A percentile compares a stretch with the other conserved stretches of the same genome.
Evolutionary conservation across 2,329 filamentous ascomycete genomes (phyloP).

Genomic region (Colletotrichum caudatum): DNA sequence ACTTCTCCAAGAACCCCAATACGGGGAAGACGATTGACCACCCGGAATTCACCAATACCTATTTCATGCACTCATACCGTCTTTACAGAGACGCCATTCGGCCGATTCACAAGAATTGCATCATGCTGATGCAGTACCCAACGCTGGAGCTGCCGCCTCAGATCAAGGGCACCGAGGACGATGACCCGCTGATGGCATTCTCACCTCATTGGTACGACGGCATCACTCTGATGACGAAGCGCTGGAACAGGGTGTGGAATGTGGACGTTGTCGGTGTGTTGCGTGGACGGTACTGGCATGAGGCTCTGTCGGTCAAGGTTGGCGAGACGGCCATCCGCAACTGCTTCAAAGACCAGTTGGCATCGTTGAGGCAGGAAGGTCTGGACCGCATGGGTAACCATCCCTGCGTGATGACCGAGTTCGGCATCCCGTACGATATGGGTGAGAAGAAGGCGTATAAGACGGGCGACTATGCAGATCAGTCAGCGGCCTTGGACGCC

Average conservation of each 20-base stretch:
- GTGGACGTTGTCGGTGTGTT: constrained; percentile 94
- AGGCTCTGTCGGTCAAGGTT: constrained; percentile 91
- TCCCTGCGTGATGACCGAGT: constrained; percentile 91
- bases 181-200: constrained; percentile 91
- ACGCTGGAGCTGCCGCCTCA: constrained; percentile 90
- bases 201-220: constrained; percentile 97
- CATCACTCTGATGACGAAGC: constrained; percentile 96
- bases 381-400: constrained; percentile 89
- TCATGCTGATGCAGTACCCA: constrained; percentile 92
- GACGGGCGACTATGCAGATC: constrained; percentile 93
- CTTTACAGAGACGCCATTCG: constrained; percentile 81
- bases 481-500: constrained; percentile 92
- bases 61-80: constrained; percentile 89
- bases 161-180: constrained; percentile 88
- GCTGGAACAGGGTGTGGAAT: constrained; percentile 98
- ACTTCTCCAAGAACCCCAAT: constrained; percentile 83
- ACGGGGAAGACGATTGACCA: constrained; percentile 83
- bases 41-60: constrained; percentile 88
- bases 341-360: constrained; percentile 89
- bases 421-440: constrained; percentile 99
- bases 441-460: constrained; percentile 95
- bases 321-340: constrained; percentile 95
- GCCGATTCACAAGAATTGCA: constrained; percentile 79
- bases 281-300: constrained; percentile 87
- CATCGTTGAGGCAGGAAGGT: constrained; percentile 85